Evolutionary conservation across 2,329 filamentous ascomycete genomes (phyloP).

Genomic region (Monascus ruber): DNA sequence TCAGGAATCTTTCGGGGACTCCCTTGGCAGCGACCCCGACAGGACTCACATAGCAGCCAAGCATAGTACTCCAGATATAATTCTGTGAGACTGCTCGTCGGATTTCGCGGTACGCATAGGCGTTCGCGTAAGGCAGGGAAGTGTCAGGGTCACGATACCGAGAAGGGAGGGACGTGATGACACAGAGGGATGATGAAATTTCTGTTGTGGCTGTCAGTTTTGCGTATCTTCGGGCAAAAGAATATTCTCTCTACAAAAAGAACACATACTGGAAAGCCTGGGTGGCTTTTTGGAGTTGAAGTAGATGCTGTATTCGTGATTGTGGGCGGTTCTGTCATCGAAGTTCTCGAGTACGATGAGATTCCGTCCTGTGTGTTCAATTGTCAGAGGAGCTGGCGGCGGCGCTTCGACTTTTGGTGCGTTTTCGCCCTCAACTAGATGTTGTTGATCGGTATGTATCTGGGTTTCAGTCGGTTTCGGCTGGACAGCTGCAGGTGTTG

Average conservation of each 20-base stretch:
- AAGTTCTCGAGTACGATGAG: slow-evolving; percentile 50
- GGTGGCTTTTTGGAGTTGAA: slow-evolving; percentile 41
- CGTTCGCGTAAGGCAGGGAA: slow-evolving; percentile 67
- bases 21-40: slow-evolving; percentile 51
- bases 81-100: slow-evolving; percentile 60
- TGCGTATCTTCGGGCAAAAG: not conserved
- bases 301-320: slow-evolving; percentile 44
- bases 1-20: slow-evolving; percentile 64
- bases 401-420: slow-evolving; percentile 15
- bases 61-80: slow-evolving; percentile 68
- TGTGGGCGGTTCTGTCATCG: slow-evolving; percentile 43
- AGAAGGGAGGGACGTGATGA: slow-evolving; percentile 71
- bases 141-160: slow-evolving; percentile 78
- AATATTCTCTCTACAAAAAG: not conserved
- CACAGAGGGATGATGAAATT: slow-evolving; percentile 50
- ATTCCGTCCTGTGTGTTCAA: slow-evolving; percentile 44
- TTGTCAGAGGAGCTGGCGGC: slow-evolving; percentile 22
- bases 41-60: slow-evolving; percentile 74
- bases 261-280: slow-evolving; percentile 37
- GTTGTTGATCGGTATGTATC: slow-evolving; percentile 8
- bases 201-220: slow-evolving; percentile 18
- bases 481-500: not conserved
- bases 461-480: slow-evolving; percentile 5
- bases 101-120: slow-evolving; percentile 66
- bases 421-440: slow-evolving; percentile 6